Conservation (phyloP, 2,329 filamentous ascomycete genomes). For the Alternaria conjuncta region DNA sequence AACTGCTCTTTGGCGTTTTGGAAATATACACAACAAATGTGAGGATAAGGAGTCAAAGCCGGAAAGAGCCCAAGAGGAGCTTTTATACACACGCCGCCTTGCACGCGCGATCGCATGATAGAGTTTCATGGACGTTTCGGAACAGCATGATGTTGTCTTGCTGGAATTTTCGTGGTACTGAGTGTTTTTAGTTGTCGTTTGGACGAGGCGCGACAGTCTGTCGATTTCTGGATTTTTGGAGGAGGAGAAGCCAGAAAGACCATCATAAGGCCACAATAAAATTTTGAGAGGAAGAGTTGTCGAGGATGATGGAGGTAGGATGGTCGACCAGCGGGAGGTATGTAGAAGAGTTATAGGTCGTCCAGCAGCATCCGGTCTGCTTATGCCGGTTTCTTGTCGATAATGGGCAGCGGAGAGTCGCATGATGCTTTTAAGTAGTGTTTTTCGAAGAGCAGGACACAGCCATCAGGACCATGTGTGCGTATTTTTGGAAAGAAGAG, state of each 20-base stretch:
- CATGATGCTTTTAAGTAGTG: background rate
- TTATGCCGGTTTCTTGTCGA: background rate
- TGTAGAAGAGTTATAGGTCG: background rate
- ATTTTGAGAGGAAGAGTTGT: background rate
- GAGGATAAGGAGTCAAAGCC: background rate
- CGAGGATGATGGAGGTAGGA: background rate
- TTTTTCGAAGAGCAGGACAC: background rate
- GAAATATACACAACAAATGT: background rate
- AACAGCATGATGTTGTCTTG: background rate
- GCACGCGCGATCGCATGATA: rapidly evolving
- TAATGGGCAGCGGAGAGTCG: background rate
- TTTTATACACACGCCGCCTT: background rate
- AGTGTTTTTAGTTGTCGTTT: background rate
- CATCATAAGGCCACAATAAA: background rate
- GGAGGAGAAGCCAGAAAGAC: background rate
- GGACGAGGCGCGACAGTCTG: background rate
- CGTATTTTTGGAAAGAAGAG: background rate
- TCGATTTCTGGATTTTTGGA: too few species aligned
- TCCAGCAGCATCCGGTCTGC: background rate
- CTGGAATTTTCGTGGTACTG: too few species aligned
- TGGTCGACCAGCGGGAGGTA: background rate
- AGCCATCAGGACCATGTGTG: background rate
- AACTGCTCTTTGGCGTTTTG: too few species aligned
- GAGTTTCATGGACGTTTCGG: too few species aligned
- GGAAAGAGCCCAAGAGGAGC: background rate